Evolutionary conservation across 1,284 basidiomycete genomes (phyloP), one percentile per base, ranked within the genome.

Genomic region (Golubevia pallescens): DNA sequence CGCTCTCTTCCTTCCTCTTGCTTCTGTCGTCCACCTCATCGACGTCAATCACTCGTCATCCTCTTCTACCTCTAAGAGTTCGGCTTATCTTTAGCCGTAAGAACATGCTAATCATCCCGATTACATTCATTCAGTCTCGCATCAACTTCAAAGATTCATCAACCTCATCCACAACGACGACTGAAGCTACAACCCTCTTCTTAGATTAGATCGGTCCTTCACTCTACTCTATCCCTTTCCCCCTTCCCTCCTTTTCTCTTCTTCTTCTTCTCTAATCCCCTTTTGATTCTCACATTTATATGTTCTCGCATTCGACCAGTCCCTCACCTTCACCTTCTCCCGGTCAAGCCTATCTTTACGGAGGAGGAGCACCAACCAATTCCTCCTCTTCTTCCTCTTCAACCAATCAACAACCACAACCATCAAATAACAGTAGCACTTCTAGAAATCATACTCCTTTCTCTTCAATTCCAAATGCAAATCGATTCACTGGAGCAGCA

Each of bases 301-400:
- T 59, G 19, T 23, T 34, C 60, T 20, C 32, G 16, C 70, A 80
- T 80, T 80, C 77, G 61, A 75, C 77, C 23, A 67, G 75, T 6
- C 77, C 73, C 53, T 78, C 77, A 21, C 77, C 77, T 65, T 75
- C 77, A 48, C 77, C 77, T 32, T 80, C 77, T 67, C 77, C 77
- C 59, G 63, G 63, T 14, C 77, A 75, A 64, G 77, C 74, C 60
- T 78, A 66, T 65, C 75, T 78, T 61, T 80, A 80, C 66, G 71
- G 71, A 62, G 74, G 74, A n/a, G n/a, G n/a, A n/a, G n/a, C n/a
- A n/a, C n/a, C n/a, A n/a, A n/a, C n/a, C n/a, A n/a, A n/a, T 66
- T 65, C 66, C 48, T 70, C 77, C 63, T 75, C 76, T 53, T 73
- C 71, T 58, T 72, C 71, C 10, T 62, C 67, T 57, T 63, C 53